Evolutionary conservation across 192 early-diverging fungal genomes (phyloP), one percentile per base, ranked within the genome.

Genomic region (Ambispora gerdemannii): DNA sequence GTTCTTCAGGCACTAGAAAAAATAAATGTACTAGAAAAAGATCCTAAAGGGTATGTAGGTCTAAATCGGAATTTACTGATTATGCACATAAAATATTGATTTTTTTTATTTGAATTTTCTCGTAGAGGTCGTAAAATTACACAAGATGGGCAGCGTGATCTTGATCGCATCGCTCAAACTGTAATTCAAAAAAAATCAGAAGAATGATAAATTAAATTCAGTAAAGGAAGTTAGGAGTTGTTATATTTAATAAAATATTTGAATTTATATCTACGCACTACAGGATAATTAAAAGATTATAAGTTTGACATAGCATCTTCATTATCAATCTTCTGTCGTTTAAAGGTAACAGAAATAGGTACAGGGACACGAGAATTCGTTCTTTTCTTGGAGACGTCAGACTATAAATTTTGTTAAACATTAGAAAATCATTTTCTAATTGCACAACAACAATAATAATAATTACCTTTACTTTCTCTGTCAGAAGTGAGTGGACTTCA

Each of bases 1-100:
- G 90, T 93, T 63, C 83, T 99, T 77, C 97, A 99, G 86, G 90
- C 92, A 66, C 86, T 99, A 69, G 97, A 98, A 90, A 96, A 98
- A 92, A 91, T 99, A 80, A 93, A 91, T 82, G 90, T 99, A 55
- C 81, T 98, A 60, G 92, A 98, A 84, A 86, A 93, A 88, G 93
- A 94, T 80, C 77, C 87, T 75, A 86, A 89, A 81, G 90, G 90
- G 86, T 88, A 86, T 50, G 80, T 22, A 58, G 22, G n/a, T 28
- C 6, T 32, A 3, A 69, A 58, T 8, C 51, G 30, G 17, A 24
- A 27, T 50, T 20, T 28, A 3, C 3, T 68, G n/a, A 36, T 56
- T 63, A 20, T 51, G 13, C 3, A 31, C 47, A 11, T 35, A n/a
- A 36, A 43, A 61, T n/a, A 36, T 56, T 77, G 38, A 43, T 43